These are phyloP conservation scores for Aureobasidium leucospermi DNA, from an alignment of 2,329 filamentous ascomycete species.

Conservation along the genomic window DNA sequence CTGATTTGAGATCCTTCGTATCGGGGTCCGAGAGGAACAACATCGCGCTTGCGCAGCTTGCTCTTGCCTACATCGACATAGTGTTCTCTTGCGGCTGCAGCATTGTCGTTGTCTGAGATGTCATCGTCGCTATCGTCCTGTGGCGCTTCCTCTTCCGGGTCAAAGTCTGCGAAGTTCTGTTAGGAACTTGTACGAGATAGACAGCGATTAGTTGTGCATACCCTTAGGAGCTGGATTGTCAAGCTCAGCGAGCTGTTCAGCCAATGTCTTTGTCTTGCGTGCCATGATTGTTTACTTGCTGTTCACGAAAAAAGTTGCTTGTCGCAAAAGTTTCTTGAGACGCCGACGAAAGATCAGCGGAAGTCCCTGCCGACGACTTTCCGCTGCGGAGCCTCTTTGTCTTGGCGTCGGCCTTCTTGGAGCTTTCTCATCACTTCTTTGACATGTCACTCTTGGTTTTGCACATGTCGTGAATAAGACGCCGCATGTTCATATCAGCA, in stretches of 20 bases:
- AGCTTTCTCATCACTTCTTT: too few relatives aligned
- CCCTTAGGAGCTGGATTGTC: constrained; percentile 24
- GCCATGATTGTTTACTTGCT: constrained; percentile 13
- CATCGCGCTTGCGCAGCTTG: constrained; percentile 68
- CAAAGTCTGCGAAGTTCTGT: constrained; percentile 55
- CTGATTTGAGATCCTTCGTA: constrained; percentile 74
- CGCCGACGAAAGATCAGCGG: background rate
- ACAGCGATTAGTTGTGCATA: constrained; percentile 13
- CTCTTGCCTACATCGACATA: constrained; percentile 79
- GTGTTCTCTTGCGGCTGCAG: constrained; percentile 65
- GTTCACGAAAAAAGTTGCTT: constrained; percentile 7
- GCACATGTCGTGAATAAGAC: too few relatives aligned
- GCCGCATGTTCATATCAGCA: too few relatives aligned
- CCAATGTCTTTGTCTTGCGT: constrained; percentile 13
- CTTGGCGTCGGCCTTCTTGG: background rate
- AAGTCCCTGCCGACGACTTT: constrained; percentile 7
- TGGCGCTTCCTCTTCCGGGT: constrained; percentile 64
- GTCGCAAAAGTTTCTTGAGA: constrained; percentile 14
- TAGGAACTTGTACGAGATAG: background rate
- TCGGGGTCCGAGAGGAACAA: constrained; percentile 62
- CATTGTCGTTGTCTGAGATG: constrained; percentile 39
- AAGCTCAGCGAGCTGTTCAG: constrained; percentile 23
- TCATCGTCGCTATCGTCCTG: constrained; percentile 50
- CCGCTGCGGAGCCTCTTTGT: background rate
- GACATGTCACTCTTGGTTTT: too few relatives aligned